A percentile compares a stretch with the other conserved stretches of the same genome.
phyloP scores from a whole-genome alignment of 805 yeast genomes.

The Cyberlindnera lachancei region DNA sequence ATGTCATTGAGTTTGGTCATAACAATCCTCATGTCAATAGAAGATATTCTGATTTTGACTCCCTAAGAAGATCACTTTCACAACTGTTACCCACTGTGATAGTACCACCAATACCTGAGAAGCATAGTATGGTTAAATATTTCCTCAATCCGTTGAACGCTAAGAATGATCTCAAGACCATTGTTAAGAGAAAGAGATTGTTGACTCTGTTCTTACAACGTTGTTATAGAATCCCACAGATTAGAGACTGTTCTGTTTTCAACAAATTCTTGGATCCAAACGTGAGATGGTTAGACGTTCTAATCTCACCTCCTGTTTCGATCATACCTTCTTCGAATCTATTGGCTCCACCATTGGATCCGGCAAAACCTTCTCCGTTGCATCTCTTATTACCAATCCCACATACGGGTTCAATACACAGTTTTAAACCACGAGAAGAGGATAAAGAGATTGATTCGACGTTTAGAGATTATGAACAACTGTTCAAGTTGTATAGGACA shows the following conservation, averaged over 20 bases:
- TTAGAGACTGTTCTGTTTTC: conserved; percentile 56
- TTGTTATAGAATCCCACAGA: conserved; percentile 51
- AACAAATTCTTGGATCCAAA: conserved; percentile 80
- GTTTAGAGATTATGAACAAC: conserved; percentile 22
- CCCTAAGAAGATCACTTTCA: conserved; percentile 59
- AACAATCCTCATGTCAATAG: conserved; percentile 55
- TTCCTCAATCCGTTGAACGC: conserved; percentile 36
- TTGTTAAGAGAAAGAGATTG: conserved; percentile 68
- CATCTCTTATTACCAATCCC: conserved; percentile 62
- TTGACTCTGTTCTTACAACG: conserved; percentile 71
- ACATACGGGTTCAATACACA: conserved; percentile 28
- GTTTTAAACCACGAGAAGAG: conserved; percentile 18
- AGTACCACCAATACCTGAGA: conserved; percentile 93
- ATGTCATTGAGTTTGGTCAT: conserved; percentile 61
- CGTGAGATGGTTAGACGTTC: conserved; percentile 73
- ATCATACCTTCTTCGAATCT: conserved; percentile 45
- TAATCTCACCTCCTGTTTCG: conserved; percentile 47
- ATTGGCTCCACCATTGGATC: conserved; percentile 55
- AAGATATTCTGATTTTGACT: conserved; percentile 88
- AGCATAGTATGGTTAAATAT: conserved; percentile 53
- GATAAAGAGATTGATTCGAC: conserved; percentile 11
- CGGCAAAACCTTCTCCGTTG: conserved; percentile 47
- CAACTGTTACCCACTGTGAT: conserved; percentile 74
- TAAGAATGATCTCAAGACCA: conserved; percentile 35
- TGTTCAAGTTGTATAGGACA: conserved; percentile 17